Base-by-base conservation (phyloP, 179 eudicot species). In the Silene noctiflora region DNA sequence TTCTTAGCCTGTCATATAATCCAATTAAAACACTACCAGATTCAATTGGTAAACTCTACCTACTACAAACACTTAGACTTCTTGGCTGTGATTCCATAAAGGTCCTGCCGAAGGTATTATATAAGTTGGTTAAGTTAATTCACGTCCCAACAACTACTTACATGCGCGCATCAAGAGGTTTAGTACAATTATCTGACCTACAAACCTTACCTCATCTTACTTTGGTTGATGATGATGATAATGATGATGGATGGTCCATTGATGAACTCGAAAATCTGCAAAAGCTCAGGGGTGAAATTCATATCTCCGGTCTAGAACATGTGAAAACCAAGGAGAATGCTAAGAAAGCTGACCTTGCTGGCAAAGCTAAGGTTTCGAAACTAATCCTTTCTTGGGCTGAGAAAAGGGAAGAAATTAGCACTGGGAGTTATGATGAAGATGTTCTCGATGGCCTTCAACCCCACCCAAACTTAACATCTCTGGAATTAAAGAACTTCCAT, bases 381-480 rank as follows among this genome's bases (percentile, higher is more conserved):
- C 6, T 78, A 72, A 35, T 4, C 16, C 63, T 78, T 0, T 1
- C n/a, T 4, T 78, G 80, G 72, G 6, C 56, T 17, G 8, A 48
- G 20, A 14, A 22, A 69, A 48, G 73, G 25, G 11, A 24, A 46
- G 35, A 11, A 13, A 69, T 12, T 20, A 39, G 56, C 56, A 14
- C 14, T 44, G 56, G 48, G 21, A 19, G 14, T 46, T 48, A 21
- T 48, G 80, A 77, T 35, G 76, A 77, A 61, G 76, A 72, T 48
- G 80, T 78, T 78, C 51, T 78, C 3, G 39, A 33, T 21, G 65
- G 80, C 51, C 76, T 78, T 65, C 56, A 78, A 53, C 76, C 76
- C 73, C 80, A 78, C 71, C 80, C 72, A 12, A n/a, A 65, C n/a
- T 63, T 72, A 51, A 72, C 6, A 11, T 20, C 71, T 16, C 6